phyloP scores from a whole-genome alignment of 768 basidiomycete species.

The Suillus decipiens region DNA sequence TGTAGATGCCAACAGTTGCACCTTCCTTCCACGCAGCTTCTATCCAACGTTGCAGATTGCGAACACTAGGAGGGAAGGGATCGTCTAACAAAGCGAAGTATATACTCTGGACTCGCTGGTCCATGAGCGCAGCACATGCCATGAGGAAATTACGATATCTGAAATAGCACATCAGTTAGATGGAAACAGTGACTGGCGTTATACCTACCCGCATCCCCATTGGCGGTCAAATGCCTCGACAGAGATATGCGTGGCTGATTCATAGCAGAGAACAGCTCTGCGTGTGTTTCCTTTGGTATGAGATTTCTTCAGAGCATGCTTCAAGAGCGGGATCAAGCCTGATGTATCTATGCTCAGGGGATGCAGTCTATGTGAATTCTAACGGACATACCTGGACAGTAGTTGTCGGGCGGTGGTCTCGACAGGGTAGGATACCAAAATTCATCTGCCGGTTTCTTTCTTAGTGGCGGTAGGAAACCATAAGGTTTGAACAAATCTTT shows the following conservation, averaged over 20 bases:
- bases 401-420: constrained; percentile 52
- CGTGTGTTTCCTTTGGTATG: constrained; percentile 50
- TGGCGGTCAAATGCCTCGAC: constrained; percentile 58
- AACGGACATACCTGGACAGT: constrained; percentile 54
- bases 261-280: constrained; percentile 66
- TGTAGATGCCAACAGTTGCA: constrained; percentile 21
- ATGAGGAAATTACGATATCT: constrained; percentile 87
- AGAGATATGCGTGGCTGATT: constrained; percentile 57
- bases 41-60: constrained; percentile 76
- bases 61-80: constrained; percentile 65
- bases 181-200: not conserved
- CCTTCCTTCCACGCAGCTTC: constrained; percentile 81
- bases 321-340: constrained; percentile 71
- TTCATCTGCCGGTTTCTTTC: constrained; percentile 40
- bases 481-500: constrained; percentile 2
- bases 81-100: constrained; percentile 63
- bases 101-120: constrained; percentile 57
- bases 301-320: constrained; percentile 51
- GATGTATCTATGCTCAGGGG: constrained; percentile 14
- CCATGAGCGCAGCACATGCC: constrained; percentile 71
- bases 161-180: constrained; percentile 10
- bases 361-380: too few relatives aligned
- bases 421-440: constrained; percentile 66
- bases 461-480: constrained; percentile 1
- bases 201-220: constrained; percentile 76